phyloP scores from a whole-genome alignment of 352 stramenopile genomes.

The Phytophthora quininea region DNA sequence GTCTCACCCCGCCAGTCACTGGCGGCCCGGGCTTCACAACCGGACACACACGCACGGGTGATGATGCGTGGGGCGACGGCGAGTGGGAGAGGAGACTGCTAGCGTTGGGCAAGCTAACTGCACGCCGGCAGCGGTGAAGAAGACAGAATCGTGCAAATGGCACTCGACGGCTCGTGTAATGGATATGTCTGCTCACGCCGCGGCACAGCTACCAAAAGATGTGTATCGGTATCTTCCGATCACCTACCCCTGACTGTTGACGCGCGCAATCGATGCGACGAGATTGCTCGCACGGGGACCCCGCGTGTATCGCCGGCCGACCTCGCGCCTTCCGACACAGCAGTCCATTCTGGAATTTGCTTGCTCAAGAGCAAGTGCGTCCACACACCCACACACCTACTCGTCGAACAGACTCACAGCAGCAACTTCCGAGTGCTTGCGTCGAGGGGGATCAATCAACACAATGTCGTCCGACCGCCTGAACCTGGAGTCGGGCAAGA shows the following conservation, averaged over 20 bases:
- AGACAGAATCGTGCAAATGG: too few species aligned
- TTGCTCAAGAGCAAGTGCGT: background rate
- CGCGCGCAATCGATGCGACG: background rate
- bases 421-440: background rate
- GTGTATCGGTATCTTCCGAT: background rate
- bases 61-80: background rate
- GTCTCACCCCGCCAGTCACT: background rate
- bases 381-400: background rate
- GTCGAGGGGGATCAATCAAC: background rate
- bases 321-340: background rate
- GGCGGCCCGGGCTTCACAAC: background rate
- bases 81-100: background rate
- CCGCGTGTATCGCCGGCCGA: background rate
- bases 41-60: background rate
- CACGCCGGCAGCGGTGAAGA: background rate
- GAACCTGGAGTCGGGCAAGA: constrained; percentile 11
- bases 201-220: background rate
- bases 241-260: background rate
- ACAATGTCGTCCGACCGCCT: background rate
- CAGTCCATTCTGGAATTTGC: constrained; percentile 2
- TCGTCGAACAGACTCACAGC: background rate
- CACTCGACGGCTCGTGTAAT: too few species aligned
- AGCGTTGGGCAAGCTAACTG: background rate
- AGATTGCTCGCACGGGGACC: constrained; percentile 1
- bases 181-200: background rate